phyloP scores from a whole-genome alignment of 2,329 filamentous ascomycete species.

The Beauveria scarabaeidicola region DNA sequence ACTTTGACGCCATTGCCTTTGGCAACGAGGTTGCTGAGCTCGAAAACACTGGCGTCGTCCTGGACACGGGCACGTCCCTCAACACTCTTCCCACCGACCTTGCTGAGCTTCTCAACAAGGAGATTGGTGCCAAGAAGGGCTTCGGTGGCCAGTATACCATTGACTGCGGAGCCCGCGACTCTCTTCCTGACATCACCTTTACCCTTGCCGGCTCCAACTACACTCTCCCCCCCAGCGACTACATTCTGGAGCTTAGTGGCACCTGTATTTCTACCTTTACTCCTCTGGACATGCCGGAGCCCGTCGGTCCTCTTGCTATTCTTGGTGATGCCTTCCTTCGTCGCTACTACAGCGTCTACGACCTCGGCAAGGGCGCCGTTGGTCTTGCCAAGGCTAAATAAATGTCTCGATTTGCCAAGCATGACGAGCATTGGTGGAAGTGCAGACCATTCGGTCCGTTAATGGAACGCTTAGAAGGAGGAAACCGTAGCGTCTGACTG shows the following conservation, averaged over 20 bases:
- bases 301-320: constrained; percentile 85
- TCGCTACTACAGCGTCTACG: constrained; percentile 92
- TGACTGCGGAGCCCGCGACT: constrained; percentile 70
- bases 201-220: constrained; percentile 88
- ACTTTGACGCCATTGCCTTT: constrained; percentile 84
- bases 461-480: neutral
- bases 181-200: constrained; percentile 86
- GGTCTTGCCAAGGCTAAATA: constrained; percentile 79
- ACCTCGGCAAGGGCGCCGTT: constrained; percentile 81
- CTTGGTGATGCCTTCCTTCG: constrained; percentile 81
- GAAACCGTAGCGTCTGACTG: neutral
- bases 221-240: constrained; percentile 79
- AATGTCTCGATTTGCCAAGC: constrained; percentile 6
- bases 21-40: constrained; percentile 81
- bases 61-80: constrained; percentile 96
- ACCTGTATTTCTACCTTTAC: constrained; percentile 97
- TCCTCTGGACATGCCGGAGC: constrained; percentile 87
- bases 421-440: neutral
- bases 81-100: constrained; percentile 88
- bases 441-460: neutral
- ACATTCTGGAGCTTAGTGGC: constrained; percentile 90
- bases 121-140: constrained; percentile 96
- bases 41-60: constrained; percentile 89
- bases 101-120: constrained; percentile 92
- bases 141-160: constrained; percentile 96